Conservation (phyloP, 2,329 filamentous ascomycete genomes). For the Penicillium sp. region DNA sequence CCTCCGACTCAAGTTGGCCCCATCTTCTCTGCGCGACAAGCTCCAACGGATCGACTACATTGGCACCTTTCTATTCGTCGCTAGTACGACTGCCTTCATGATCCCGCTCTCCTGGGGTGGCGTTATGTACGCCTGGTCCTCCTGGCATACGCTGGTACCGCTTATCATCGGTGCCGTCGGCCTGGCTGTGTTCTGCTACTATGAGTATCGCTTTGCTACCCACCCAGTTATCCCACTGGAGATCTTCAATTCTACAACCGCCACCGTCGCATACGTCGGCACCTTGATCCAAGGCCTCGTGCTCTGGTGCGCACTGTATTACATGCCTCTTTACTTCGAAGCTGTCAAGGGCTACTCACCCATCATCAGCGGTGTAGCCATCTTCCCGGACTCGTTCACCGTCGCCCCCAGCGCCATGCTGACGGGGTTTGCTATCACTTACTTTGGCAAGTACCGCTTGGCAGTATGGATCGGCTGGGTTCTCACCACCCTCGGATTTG, state of each 20-base stretch:
- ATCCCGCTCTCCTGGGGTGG: constrained; percentile 31
- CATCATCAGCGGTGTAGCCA: constrained; percentile 52
- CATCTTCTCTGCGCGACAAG: constrained; percentile 44
- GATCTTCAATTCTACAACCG: constrained; percentile 45
- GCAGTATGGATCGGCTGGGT: constrained; percentile 60
- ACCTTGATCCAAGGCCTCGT: constrained; percentile 39
- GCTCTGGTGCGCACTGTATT: constrained; percentile 36
- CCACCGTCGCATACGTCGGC: constrained; percentile 24
- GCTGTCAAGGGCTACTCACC: constrained; percentile 34
- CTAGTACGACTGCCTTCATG: constrained; percentile 26
- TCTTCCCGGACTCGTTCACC: constrained; percentile 59
- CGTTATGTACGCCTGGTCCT: constrained; percentile 26
- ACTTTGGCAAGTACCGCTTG: constrained; percentile 59
- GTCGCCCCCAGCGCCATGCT: constrained; percentile 59
- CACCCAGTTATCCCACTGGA: constrained; percentile 40
- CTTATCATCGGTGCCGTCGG: constrained; percentile 26
- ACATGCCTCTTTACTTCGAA: constrained; percentile 47
- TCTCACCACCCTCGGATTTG: constrained; percentile 56
- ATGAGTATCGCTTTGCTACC: constrained; percentile 12
- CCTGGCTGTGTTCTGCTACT: constrained; percentile 20
- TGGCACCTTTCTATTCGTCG: constrained; percentile 27
- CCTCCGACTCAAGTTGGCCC: constrained; percentile 38
- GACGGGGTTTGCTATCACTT: constrained; percentile 46
- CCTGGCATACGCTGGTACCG: constrained; percentile 26
- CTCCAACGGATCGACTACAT: constrained; percentile 26